Evolutionary conservation across 768 basidiomycete species (phyloP).

Genomic region (Phylloporus sp.): DNA sequence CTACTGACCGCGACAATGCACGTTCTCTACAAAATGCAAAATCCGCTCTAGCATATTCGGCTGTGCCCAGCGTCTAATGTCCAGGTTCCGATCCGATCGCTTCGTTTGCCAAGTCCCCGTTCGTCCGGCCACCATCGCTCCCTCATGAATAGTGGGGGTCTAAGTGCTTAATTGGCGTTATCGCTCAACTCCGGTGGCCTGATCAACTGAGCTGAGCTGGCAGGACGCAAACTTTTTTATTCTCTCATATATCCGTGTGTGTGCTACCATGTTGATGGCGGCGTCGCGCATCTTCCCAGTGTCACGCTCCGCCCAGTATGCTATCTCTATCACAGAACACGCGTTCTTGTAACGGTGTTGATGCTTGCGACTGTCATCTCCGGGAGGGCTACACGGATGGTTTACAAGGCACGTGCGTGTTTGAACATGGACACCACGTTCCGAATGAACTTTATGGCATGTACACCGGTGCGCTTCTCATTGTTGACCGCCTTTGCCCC

Average conservation of each 20-base stretch:
- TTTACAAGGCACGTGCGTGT: background rate
- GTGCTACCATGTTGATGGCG: constrained; percentile 11
- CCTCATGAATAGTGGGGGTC: background rate
- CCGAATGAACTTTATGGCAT: constrained; percentile 16
- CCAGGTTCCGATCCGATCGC: constrained; percentile 17
- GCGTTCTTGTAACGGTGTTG: background rate
- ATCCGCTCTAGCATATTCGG: too few relatives aligned
- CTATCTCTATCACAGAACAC: constrained; percentile 2
- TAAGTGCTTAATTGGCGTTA: background rate
- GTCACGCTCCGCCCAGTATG: background rate
- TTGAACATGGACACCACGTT: constrained; percentile 1
- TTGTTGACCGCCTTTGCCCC: background rate
- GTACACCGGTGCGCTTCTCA: background rate
- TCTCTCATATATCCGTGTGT: constrained; percentile 4
- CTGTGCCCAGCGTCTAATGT: constrained; percentile 7
- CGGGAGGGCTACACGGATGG: too few relatives aligned
- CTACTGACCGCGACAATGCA: background rate
- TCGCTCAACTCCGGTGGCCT: background rate
- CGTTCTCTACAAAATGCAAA: background rate
- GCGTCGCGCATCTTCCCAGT: constrained; percentile 12
- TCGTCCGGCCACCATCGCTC: background rate
- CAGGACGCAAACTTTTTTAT: background rate
- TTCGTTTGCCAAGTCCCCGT: constrained; percentile 15
- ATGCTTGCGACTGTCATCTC: too few relatives aligned
- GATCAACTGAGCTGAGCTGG: constrained; percentile 7